phyloP scores from a whole-genome alignment of 768 basidiomycete genomes.

The Tubosaeta brunneosetosa region DNA sequence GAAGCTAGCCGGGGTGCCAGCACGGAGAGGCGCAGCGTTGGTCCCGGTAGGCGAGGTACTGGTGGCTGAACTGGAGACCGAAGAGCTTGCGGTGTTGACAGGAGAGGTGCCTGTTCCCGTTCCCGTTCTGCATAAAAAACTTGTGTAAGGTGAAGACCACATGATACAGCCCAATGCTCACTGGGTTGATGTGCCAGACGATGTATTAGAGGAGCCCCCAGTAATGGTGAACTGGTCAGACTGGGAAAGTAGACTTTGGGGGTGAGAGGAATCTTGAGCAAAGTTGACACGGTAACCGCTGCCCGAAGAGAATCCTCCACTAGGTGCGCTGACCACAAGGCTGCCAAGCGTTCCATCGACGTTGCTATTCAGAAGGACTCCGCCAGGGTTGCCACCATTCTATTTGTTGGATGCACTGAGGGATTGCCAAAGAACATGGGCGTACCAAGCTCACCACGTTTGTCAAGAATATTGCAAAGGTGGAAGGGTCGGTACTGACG shows the following conservation, averaged over 20 bases:
- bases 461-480: constrained; percentile 65
- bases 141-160: background rate
- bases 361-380: constrained; percentile 43
- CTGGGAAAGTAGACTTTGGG: constrained; percentile 63
- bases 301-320: constrained; percentile 63
- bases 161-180: constrained; percentile 8
- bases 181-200: constrained; percentile 11
- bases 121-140: constrained; percentile 7
- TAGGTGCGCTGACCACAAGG: constrained; percentile 48
- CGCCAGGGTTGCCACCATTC: constrained; percentile 35
- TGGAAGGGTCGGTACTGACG: constrained; percentile 61
- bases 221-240: constrained; percentile 57
- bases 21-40: constrained; percentile 30
- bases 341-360: constrained; percentile 45
- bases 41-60: constrained; percentile 24
- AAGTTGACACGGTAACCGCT: constrained; percentile 68
- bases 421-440: background rate
- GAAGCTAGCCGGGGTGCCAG: constrained; percentile 29
- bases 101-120: background rate
- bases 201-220: constrained; percentile 11
- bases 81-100: constrained; percentile 25
- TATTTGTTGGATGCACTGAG: constrained; percentile 17
- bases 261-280: constrained; percentile 43
- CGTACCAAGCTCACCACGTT: constrained; percentile 45
- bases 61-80: constrained; percentile 24